Evolutionary conservation across 148 eudicot species (phyloP).

Genomic region (Gaultheria prostrata): DNA sequence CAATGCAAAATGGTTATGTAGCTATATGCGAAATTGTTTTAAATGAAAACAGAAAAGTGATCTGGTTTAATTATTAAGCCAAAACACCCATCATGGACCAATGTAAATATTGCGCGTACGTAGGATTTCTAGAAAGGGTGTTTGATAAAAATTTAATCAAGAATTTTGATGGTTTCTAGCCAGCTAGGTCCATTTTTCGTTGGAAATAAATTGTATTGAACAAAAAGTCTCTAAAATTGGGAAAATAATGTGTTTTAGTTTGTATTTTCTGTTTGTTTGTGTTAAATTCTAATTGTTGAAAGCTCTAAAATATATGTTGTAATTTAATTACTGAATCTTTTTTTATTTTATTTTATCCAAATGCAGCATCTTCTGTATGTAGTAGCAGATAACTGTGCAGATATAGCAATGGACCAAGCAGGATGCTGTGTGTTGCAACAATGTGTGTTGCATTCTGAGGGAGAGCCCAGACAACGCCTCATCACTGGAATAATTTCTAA

Average conservation of each 20-base stretch:
- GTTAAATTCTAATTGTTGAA: background rate
- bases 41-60: no score
- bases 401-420: conserved; percentile 41
- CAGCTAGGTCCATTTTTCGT: background rate
- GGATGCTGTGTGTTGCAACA: conserved; percentile 51
- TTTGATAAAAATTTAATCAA: no score
- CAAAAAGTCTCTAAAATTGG: background rate
- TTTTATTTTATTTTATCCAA: background rate
- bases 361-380: conserved; percentile 39
- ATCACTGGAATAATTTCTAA: conserved; percentile 29
- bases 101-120: no score
- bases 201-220: background rate
- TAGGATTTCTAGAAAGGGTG: no score
- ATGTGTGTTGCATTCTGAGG: conserved; percentile 30
- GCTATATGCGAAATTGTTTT: no score
- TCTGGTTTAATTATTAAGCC: no score
- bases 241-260: background rate
- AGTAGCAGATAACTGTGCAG: conserved; percentile 30
- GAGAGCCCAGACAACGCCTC: conserved; percentile 21
- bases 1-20: no score
- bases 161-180: no score
- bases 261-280: no score
- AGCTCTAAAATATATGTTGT: background rate
- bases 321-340: background rate
- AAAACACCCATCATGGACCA: no score